Conservation (phyloP, 192 early-diverging fungal genomes). For the Rhizoclosmatium globosum region DNA sequence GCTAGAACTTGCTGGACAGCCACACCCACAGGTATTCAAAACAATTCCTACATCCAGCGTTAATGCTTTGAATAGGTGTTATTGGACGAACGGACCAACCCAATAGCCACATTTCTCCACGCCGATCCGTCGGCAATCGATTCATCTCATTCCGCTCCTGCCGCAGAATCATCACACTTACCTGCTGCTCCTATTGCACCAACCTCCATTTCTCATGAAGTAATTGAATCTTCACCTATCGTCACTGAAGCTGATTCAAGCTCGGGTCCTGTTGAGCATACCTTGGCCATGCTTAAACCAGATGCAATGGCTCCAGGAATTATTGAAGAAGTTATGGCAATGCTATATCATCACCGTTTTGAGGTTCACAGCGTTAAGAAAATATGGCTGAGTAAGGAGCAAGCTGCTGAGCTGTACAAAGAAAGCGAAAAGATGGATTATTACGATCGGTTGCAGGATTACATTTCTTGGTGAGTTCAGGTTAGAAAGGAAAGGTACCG, state of each 20-base stretch:
- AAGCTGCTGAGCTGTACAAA: conserved; percentile 60
- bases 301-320: conserved; percentile 63
- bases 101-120: conserved; percentile 16
- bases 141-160: background rate
- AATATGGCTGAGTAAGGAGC: conserved; percentile 57
- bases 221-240: background rate
- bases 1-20: conserved; percentile 42
- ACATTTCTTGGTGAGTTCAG: conserved; percentile 56
- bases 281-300: conserved; percentile 69
- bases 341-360: conserved; percentile 57
- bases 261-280: conserved; percentile 43
- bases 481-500: background rate
- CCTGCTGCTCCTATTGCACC: conserved; percentile 2
- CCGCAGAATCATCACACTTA: background rate
- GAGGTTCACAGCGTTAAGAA: conserved; percentile 54
- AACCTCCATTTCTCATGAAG: background rate
- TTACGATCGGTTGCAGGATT: conserved; percentile 53
- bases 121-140: conserved; percentile 7
- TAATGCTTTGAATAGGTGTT: conserved; percentile 11
- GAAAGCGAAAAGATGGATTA: conserved; percentile 61
- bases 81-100: conserved; percentile 13
- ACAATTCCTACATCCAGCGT: background rate
- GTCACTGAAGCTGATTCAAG: conserved; percentile 18
- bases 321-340: conserved; percentile 55
- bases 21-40: conserved; percentile 1